A percentile compares a stretch with the other conserved stretches of the same genome.
Evolutionary conservation across 1,139 yeast species (phyloP).

Genomic region (Pichia sp.): DNA sequence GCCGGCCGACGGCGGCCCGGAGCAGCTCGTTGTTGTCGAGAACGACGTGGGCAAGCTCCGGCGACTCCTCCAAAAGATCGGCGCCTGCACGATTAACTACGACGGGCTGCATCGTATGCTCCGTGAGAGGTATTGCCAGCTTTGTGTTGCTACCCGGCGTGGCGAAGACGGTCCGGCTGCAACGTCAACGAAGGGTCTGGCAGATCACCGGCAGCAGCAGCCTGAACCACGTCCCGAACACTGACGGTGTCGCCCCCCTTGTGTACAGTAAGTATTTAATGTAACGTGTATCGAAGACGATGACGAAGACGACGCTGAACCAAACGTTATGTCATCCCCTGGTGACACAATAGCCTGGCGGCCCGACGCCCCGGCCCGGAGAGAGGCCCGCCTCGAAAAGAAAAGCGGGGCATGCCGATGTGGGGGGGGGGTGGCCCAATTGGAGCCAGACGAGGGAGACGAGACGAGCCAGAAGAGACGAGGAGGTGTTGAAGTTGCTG

Average conservation of each 20-base stretch:
- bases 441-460: not conserved
- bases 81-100: conserved; percentile 8
- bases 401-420: not conserved
- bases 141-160: conserved; percentile 19
- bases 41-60: not conserved
- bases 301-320: too few relatives aligned
- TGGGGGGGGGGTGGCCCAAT: not conserved
- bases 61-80: conserved; percentile 3
- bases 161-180: conserved; percentile 6
- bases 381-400: not conserved
- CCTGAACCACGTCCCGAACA: too few relatives aligned
- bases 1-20: conserved; percentile 24
- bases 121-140: not conserved
- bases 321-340: too few relatives aligned
- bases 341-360: not conserved
- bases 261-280: too few relatives aligned
- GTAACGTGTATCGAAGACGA: too few relatives aligned
- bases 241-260: too few relatives aligned
- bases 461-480: not conserved
- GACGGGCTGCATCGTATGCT: not conserved
- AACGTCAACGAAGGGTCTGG: too few relatives aligned
- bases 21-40: not conserved
- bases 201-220: too few relatives aligned
- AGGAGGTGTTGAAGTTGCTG: not conserved
- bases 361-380: not conserved